Evolutionary conservation across 352 stramenopile genomes (phyloP), one percentile per base, ranked within the genome.

Genomic region (Pythium sp.): DNA sequence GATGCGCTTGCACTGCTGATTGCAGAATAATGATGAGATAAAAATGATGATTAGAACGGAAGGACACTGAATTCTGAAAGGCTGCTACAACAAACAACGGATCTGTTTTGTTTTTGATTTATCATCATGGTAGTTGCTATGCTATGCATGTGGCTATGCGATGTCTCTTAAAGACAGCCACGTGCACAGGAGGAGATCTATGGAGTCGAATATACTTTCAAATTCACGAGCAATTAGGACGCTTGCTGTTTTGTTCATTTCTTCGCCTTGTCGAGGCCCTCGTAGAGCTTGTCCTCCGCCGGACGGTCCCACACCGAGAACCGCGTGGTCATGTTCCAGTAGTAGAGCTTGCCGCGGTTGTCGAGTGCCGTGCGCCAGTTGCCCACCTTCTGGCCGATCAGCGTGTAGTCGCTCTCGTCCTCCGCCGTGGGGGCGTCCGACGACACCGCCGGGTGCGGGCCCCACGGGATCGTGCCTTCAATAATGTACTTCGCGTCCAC

Each of bases 341-440:
- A 96, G 68, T 95, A 96, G 34, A 92, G 78, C 72, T 92, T 92
- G 34, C 89, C 89, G 30, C 87, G 86, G 72, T 93, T 92, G 72
- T 95, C 87, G 9, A 96, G 75, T 11, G 89, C 87, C 30, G 84
- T 82, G 49, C 86, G 81, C 89, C 89, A 96, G 69, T 96, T 94
- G 64, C 86, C 89, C 30, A 92, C 81, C 60, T 84, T 77, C 75
- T 94, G 85, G 55, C 88, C 88, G 62, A 95, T 92, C 30, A 95
- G 75, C 64, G 86, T 89, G 58, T 90, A 84, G 22, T 93, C 78
- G 26, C 82, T 60, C 20, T 86, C 79, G 15, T 86, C 70, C 8
- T 80, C 73, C 1, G 70, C 30, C 0, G 57, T 62, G 47, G 62
- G 46, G 41, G 54, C 59, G 49, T 57, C 55, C 18, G 70, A 26